A percentile compares a stretch with the other conserved stretches of the same genome.
phyloP scores from a whole-genome alignment of 495 filamentous ascomycete species.

The Talaromyces liani region DNA sequence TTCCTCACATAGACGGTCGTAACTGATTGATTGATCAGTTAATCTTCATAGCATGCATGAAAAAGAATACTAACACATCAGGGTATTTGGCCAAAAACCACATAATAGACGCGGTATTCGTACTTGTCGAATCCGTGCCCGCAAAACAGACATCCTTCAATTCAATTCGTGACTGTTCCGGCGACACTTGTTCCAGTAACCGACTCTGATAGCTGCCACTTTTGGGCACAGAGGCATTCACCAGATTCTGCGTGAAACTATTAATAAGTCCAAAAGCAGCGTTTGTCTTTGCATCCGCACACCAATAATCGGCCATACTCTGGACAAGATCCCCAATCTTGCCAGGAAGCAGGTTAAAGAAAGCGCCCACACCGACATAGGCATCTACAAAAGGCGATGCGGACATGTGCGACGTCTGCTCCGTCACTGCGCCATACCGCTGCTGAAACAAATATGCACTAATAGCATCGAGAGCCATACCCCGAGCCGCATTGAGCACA shows the following conservation, averaged over 20 bases:
- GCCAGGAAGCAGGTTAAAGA: constrained; percentile 34
- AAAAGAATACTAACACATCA: constrained; percentile 29
- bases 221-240: constrained; percentile 17
- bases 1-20: constrained; percentile 27
- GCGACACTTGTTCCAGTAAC: constrained; percentile 31
- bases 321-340: constrained; percentile 29
- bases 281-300: constrained; percentile 18
- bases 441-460: constrained; percentile 38
- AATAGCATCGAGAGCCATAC: constrained; percentile 39
- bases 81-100: constrained; percentile 33
- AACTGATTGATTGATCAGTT: constrained; percentile 16
- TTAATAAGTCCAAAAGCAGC: constrained; percentile 29
- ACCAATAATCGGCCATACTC: constrained; percentile 17
- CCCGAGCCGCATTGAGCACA: constrained; percentile 33
- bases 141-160: constrained; percentile 27
- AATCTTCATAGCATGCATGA: too few relatives aligned
- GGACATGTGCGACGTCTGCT: constrained; percentile 21
- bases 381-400: constrained; percentile 34
- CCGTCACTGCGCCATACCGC: constrained; percentile 32
- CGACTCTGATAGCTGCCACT: constrained; percentile 38
- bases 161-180: constrained; percentile 36
- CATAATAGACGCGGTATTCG: constrained; percentile 37
- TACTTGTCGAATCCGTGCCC: constrained; percentile 38
- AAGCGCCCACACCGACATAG: constrained; percentile 42
- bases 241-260: constrained; percentile 27